Base-by-base conservation (phyloP, 1,284 basidiomycete genomes). In the Mycena sp. region DNA sequence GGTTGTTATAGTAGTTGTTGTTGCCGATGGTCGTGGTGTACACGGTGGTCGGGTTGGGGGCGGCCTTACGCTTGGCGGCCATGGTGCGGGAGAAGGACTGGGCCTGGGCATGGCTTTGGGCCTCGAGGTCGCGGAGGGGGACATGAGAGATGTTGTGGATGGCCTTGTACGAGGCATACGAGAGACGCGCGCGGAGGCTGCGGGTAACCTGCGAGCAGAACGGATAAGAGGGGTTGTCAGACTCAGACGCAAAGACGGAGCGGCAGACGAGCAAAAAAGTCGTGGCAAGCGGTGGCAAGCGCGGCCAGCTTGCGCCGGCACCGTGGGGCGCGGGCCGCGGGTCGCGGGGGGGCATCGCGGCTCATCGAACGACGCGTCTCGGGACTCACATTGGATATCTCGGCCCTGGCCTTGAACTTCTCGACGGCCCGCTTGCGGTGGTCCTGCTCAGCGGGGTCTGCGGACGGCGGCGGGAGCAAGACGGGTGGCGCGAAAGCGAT, bases 121-220 rank as follows among this genome's bases (percentile, higher is more conserved):
- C 83, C 76, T 93, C 92, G 46, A 92, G 83, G 67, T 91, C 89
- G 68, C 83, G 83, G 32, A 93, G 79, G 46, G 88, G 81, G 55
- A 87, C 80, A 63, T 87, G 85, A 10, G 87, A 78, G 55, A 91
- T 77, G 72, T 92, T 90, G 73, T 91, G 85, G 28, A 83, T 83
- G 7, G 91, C 90, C 79, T 93, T 93, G 83, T 88, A 93, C 3
- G 88, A 88, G 32, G 92, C 91, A 76, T 92, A 91, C 1, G 90
- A 85, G 51, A 93, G 85, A 65, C 91, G 87, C 69, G 90, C 84
- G 67, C 92, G 87, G 56, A 93, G 83, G 59, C 85, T 87, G 73
- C 90, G 89, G 71, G 91, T 91, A 43, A 93, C 85, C 91, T 93
- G 77, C 69, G 72, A 70, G 49, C 25, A 26, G 26, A 32, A 40